Evolutionary conservation across 2,329 filamentous ascomycete genomes (phyloP).

Genomic region (Alternaria arbusti): DNA sequence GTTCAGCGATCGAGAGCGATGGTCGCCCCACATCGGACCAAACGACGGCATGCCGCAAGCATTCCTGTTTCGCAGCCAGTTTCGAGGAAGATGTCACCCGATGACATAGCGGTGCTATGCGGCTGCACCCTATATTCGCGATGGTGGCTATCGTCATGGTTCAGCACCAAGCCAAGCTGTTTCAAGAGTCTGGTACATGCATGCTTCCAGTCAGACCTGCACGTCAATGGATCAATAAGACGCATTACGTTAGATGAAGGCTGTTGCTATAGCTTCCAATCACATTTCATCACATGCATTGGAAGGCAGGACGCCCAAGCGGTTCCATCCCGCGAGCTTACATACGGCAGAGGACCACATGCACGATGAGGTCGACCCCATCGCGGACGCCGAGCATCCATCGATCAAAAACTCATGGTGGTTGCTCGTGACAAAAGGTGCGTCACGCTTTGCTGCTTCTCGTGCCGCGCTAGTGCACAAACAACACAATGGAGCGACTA

Average conservation of each 20-base stretch:
- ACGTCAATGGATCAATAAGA: slow-evolving; percentile 7
- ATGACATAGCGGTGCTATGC: slow-evolving; percentile 7
- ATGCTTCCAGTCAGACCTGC: slow-evolving; percentile 17
- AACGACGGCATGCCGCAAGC: neutral
- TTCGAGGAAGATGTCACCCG: slow-evolving; percentile 3
- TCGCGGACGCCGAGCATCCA: slow-evolving; percentile 6
- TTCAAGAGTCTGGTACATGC: slow-evolving; percentile 7
- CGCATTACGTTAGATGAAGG: slow-evolving; percentile 15
- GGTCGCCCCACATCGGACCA: slow-evolving; percentile 5
- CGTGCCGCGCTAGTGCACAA: slow-evolving; percentile 18
- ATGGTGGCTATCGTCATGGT: slow-evolving; percentile 3
- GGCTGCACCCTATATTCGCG: slow-evolving; percentile 1
- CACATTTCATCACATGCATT: slow-evolving; percentile 3
- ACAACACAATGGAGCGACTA: slow-evolving; percentile 18
- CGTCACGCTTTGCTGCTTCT: slow-evolving; percentile 4
- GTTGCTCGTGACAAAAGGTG: neutral
- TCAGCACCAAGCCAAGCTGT: slow-evolving; percentile 8
- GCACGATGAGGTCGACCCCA: slow-evolving; percentile 7
- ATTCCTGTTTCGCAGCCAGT: neutral
- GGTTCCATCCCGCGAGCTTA: slow-evolving; percentile 29
- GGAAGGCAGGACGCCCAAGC: slow-evolving; percentile 20
- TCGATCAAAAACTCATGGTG: slow-evolving; percentile 2
- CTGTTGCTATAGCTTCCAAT: slow-evolving; percentile 11
- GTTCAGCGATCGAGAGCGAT: slow-evolving; percentile 14
- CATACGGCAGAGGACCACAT: neutral